These are phyloP conservation scores for Fusarium staphyleae DNA, from an alignment of 2,329 filamentous ascomycete species.

Conservation along the genomic window DNA sequence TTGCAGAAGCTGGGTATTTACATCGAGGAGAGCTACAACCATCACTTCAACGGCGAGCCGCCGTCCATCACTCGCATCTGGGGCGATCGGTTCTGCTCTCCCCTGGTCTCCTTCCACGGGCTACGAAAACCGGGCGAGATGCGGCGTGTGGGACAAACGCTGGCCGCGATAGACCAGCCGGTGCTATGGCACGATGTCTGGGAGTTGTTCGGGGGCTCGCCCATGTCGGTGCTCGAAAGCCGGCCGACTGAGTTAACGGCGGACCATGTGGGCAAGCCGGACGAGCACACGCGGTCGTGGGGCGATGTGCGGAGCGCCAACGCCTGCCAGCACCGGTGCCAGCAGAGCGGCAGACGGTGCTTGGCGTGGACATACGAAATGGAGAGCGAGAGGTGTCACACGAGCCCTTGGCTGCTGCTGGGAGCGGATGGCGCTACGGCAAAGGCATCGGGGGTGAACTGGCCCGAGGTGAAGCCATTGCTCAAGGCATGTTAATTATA, in stretches of 20 bases:
- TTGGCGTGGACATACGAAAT: slow-evolving; percentile 61
- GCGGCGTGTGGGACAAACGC: slow-evolving; percentile 52
- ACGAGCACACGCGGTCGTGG: slow-evolving; percentile 52
- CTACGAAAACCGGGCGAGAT: slow-evolving; percentile 55
- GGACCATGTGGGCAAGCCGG: slow-evolving; percentile 60
- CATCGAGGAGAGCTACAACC: slow-evolving; percentile 61
- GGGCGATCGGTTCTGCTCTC: slow-evolving; percentile 59
- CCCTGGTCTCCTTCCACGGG: slow-evolving; percentile 62
- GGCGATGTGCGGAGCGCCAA: slow-evolving; percentile 49
- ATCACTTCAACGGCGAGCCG: slow-evolving; percentile 63
- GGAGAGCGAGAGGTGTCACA: slow-evolving; percentile 50
- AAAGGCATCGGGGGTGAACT: slow-evolving; percentile 46
- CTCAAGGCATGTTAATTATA: slow-evolving; percentile 36
- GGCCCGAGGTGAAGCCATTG: slow-evolving; percentile 40
- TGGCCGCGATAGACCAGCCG: slow-evolving; percentile 49
- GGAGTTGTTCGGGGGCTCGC: slow-evolving; percentile 54
- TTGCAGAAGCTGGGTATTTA: slow-evolving; percentile 62
- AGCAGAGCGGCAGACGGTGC: slow-evolving; percentile 49
- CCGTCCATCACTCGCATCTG: slow-evolving; percentile 58
- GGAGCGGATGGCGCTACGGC: slow-evolving; percentile 44
- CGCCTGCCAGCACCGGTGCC: slow-evolving; percentile 54
- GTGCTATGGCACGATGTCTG: slow-evolving; percentile 61
- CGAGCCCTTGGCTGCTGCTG: slow-evolving; percentile 59
- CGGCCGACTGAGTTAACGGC: slow-evolving; percentile 48
- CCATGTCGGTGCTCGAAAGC: slow-evolving; percentile 48